Evolutionary conservation across 1,284 basidiomycete genomes (phyloP).

Genomic region (Papiliotrema nemorosa): DNA sequence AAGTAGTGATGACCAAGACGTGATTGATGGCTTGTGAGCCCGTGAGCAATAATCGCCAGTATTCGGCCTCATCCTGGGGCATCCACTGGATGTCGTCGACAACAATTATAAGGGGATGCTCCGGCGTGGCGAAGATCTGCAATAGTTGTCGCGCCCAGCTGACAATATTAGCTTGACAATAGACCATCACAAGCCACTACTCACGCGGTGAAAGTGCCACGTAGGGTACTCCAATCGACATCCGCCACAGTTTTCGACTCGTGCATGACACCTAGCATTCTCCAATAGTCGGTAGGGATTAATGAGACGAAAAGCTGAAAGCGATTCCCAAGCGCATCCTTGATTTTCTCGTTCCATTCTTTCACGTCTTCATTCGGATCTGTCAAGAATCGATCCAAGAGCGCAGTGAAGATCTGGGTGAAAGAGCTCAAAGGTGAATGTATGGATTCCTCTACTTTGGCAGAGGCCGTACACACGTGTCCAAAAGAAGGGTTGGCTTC

Average conservation of each 20-base stretch:
- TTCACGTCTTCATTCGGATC: constrained; percentile 36
- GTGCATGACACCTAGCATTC: constrained; percentile 18
- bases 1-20: constrained; percentile 30
- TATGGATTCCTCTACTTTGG: constrained; percentile 36
- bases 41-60: constrained; percentile 24
- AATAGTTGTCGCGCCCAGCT: constrained; percentile 9
- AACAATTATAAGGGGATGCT: constrained; percentile 36
- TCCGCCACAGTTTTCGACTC: constrained; percentile 1
- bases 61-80: constrained; percentile 24
- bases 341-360: constrained; percentile 30
- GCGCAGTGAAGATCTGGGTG: constrained; percentile 36
- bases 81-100: constrained; percentile 47
- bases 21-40: constrained; percentile 19
- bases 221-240: constrained; percentile 21
- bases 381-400: constrained; percentile 38
- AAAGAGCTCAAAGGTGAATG: constrained; percentile 37
- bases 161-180: not conserved
- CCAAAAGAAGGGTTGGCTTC: constrained; percentile 13
- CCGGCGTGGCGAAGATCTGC: constrained; percentile 35
- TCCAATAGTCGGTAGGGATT: constrained; percentile 26
- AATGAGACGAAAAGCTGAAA: constrained; percentile 32
- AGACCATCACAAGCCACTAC: not conserved
- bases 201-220: not conserved
- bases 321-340: constrained; percentile 21
- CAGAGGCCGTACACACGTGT: constrained; percentile 26